A percentile compares a stretch with the other conserved stretches of the same genome.
phyloP scores from a whole-genome alignment of 805 yeast species.

The Candida piceae region DNA sequence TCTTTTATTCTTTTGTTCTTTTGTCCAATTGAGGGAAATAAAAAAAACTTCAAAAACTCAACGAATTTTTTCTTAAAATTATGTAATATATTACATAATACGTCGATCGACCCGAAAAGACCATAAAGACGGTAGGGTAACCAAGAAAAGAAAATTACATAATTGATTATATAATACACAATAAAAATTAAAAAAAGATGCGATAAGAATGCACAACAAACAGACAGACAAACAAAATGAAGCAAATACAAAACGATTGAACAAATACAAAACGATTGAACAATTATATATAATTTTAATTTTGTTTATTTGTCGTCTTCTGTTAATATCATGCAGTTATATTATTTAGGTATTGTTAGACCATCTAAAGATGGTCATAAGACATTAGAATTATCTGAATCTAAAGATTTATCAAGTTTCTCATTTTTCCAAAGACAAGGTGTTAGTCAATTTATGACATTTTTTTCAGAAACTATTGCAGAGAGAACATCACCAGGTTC shows the following conservation, averaged over 20 bases:
- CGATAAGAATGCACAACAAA: too few relatives aligned
- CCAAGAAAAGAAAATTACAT: too few relatives aligned
- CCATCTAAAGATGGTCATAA: constrained; percentile 43
- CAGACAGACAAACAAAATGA: too few relatives aligned
- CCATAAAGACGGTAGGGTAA: too few relatives aligned
- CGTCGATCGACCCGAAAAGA: too few relatives aligned
- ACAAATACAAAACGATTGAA: too few relatives aligned
- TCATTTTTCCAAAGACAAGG: constrained; percentile 74
- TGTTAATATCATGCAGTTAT: constrained; percentile 66
- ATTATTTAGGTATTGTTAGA: constrained; percentile 82
- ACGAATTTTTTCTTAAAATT: too few relatives aligned
- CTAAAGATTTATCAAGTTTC: constrained; percentile 79
- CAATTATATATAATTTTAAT: background rate
- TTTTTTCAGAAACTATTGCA: constrained; percentile 86
- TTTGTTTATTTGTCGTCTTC: background rate
- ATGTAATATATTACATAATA: too few relatives aligned
- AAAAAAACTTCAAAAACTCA: too few relatives aligned
- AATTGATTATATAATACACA: too few relatives aligned
- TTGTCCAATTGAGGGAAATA: background rate
- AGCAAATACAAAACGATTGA: too few relatives aligned
- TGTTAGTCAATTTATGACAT: constrained; percentile 91
- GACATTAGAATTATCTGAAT: constrained; percentile 72
- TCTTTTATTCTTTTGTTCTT: background rate
- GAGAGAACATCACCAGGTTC: constrained; percentile 84
- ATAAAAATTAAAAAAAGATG: too few relatives aligned